Evolutionary conservation across 257 asterid genomes (phyloP).

Genomic region (Ophiorrhiza pumila): DNA sequence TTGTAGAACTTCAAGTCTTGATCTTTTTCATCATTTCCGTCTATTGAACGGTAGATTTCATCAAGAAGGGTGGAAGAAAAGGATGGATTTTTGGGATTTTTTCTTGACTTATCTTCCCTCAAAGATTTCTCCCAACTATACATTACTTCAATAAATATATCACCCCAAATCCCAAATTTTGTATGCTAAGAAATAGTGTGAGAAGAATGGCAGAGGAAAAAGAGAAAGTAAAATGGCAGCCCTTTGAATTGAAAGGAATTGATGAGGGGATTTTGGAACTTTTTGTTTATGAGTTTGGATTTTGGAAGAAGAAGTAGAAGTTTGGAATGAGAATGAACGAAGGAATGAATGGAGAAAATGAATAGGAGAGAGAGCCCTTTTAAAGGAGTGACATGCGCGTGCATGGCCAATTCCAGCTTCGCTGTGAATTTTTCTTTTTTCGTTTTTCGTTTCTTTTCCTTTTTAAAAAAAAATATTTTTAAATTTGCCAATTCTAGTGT

Average conservation of each 20-base stretch:
- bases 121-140: slow-evolving; percentile 28
- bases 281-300: too few relatives aligned
- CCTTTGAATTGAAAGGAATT: too few relatives aligned
- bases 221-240: too few relatives aligned
- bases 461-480: too few relatives aligned
- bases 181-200: not conserved
- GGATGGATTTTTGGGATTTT: slow-evolving; percentile 41
- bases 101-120: slow-evolving; percentile 36
- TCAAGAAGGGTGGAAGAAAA: slow-evolving; percentile 86
- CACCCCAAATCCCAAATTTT: not conserved
- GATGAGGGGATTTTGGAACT: not conserved
- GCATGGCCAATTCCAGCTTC: not conserved
- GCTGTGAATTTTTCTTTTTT: too few relatives aligned
- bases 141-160: slow-evolving; percentile 31
- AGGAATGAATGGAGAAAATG: not conserved
- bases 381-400: not conserved
- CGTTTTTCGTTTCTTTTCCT: too few relatives aligned
- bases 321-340: not conserved
- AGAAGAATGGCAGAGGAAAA: not conserved
- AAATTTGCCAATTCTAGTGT: too few relatives aligned
- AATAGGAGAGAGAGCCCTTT: slow-evolving; percentile 2
- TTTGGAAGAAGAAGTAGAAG: too few relatives aligned
- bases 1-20: slow-evolving; percentile 15
- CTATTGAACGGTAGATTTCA: slow-evolving; percentile 84
- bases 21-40: slow-evolving; percentile 33